A percentile compares a stretch with the other conserved stretches of the same genome.
Conservation (phyloP, 345 rosid species). For the Geranium rotundifolium region DNA sequence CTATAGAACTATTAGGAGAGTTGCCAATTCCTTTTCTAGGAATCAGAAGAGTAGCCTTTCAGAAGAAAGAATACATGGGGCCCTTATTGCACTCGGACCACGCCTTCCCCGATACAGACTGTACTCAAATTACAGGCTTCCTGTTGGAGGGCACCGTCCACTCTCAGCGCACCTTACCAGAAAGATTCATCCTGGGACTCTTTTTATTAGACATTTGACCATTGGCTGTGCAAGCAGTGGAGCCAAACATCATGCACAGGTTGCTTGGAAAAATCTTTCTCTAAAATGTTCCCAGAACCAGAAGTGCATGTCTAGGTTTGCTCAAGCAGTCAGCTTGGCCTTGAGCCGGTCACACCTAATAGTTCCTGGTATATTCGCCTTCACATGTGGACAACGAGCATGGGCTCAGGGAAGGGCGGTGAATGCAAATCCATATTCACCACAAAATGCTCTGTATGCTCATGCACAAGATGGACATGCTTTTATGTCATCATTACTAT, state of each 20-base stretch:
- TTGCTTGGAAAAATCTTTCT: conserved; percentile 52
- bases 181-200: conserved; percentile 15
- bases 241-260: conserved; percentile 36
- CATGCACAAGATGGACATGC: conserved; percentile 55
- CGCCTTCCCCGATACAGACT: conserved; percentile 27
- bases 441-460: conserved; percentile 36
- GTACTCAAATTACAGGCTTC: conserved; percentile 19
- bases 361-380: conserved; percentile 50
- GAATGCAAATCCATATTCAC: conserved; percentile 32
- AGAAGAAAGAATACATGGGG: conserved; percentile 27
- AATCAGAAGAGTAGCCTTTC: conserved; percentile 15
- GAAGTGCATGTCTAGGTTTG: conserved; percentile 37
- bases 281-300: conserved; percentile 5
- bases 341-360: conserved; percentile 51
- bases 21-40: conserved; percentile 17
- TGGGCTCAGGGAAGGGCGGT: conserved; percentile 42
- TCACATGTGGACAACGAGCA: conserved; percentile 45
- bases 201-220: conserved; percentile 30
- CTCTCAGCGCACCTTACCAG: conserved; percentile 7
- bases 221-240: conserved; percentile 24
- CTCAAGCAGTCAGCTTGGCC: conserved; percentile 73
- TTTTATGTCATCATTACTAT: conserved; percentile 32
- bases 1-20: conserved; percentile 29
- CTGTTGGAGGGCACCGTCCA: conserved; percentile 19
- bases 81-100: conserved; percentile 27